Conservation (phyloP, 2,329 filamentous ascomycete species). For the Hypoxylon sp. region DNA sequence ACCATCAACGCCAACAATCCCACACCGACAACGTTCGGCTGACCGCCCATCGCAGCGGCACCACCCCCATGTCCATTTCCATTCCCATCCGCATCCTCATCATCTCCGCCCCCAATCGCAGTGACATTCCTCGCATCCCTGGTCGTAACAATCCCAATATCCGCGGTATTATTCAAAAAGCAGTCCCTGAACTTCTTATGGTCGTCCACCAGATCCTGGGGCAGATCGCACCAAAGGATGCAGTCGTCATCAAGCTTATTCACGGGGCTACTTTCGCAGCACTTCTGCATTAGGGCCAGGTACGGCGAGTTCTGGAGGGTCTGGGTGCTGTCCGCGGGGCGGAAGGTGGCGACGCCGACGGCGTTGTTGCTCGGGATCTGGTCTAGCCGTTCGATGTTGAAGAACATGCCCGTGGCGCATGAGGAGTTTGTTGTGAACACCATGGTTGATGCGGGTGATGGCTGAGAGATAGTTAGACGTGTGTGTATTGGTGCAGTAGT, state of each 20-base stretch:
- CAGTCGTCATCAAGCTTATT: not conserved
- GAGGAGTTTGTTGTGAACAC: slow-evolving; percentile 1
- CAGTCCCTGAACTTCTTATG: not conserved
- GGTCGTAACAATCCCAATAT: not conserved
- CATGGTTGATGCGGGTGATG: not conserved
- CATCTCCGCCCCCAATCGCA: not conserved
- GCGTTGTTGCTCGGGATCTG: slow-evolving; percentile 1
- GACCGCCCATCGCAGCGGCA: not conserved
- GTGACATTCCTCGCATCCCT: slow-evolving; percentile 2
- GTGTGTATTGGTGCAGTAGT: not conserved
- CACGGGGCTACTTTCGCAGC: not conserved
- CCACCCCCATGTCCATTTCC: slow-evolving; percentile 2
- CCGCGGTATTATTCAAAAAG: not conserved
- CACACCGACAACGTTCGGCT: not conserved
- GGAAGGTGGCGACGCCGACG: not conserved
- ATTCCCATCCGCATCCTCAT: not conserved
- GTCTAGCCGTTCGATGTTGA: slow-evolving; percentile 1
- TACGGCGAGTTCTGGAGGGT: not conserved
- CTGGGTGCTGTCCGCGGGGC: not conserved
- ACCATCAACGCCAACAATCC: slow-evolving; percentile 7
- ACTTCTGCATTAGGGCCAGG: slow-evolving; percentile 2
- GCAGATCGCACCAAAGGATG: slow-evolving; percentile 6
- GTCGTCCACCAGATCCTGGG: slow-evolving; percentile 1
- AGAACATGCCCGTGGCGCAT: not conserved
- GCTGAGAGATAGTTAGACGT: not conserved